phyloP scores from a whole-genome alignment of 1,284 basidiomycete genomes.

The Peniophora sp. region DNA sequence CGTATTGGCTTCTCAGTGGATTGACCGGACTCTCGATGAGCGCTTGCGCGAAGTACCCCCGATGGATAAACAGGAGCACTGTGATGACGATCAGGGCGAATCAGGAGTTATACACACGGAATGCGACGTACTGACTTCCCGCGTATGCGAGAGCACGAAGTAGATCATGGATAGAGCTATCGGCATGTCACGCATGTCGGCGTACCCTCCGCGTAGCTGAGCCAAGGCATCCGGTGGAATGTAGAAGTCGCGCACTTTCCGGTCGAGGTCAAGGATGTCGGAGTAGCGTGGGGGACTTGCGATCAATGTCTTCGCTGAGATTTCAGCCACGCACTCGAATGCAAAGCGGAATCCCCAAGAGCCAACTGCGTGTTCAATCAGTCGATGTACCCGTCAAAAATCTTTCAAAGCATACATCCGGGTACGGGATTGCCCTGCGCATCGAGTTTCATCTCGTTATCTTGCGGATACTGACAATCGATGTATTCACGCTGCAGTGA shows the following conservation, averaged over 20 bases:
- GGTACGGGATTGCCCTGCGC: conserved; percentile 26
- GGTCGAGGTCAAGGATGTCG: conserved; percentile 66
- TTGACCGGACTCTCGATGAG: conserved; percentile 29
- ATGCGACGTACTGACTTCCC: conserved; percentile 25
- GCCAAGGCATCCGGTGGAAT: conserved; percentile 37
- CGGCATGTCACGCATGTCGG: conserved; percentile 14
- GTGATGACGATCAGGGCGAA: conserved; percentile 2
- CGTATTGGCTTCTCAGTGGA: conserved; percentile 29
- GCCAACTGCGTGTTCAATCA: conserved; percentile 31
- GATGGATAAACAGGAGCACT: conserved; percentile 29
- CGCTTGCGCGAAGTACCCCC: conserved; percentile 32
- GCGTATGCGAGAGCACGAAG: conserved; percentile 36
- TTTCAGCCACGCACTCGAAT: conserved; percentile 55
- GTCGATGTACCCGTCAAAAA: conserved; percentile 4
- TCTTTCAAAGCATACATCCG: conserved; percentile 27
- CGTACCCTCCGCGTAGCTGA: conserved; percentile 20
- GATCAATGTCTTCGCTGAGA: conserved; percentile 53
- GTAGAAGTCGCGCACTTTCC: conserved; percentile 59
- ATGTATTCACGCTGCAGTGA: conserved; percentile 51
- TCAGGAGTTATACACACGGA: conserved; percentile 8
- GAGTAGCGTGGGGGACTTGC: conserved; percentile 56
- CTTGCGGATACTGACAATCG: conserved; percentile 45
- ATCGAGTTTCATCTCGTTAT: conserved; percentile 21
- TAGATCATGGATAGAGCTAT: conserved; percentile 25
- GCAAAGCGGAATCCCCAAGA: conserved; percentile 59